Conservation (phyloP, 768 basidiomycete species). For the Tulasnella sp. region DNA sequence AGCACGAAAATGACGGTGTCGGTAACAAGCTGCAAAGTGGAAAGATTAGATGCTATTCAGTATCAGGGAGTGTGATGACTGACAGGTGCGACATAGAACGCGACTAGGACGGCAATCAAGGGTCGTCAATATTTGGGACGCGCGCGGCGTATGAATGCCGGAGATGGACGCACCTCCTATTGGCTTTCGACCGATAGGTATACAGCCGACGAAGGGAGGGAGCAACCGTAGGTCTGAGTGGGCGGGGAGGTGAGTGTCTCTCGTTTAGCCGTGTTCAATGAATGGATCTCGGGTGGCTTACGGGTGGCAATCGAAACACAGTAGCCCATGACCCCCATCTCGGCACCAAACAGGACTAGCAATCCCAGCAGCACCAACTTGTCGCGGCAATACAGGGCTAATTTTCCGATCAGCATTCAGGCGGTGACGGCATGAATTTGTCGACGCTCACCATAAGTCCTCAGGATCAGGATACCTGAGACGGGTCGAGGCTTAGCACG, state of each 20-base stretch:
- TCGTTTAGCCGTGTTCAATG: not conserved
- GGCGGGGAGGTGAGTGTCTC: not conserved
- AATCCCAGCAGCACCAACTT: conserved; percentile 11
- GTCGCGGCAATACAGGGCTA: conserved; percentile 6
- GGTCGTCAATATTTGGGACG: not conserved
- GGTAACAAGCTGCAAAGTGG: not conserved
- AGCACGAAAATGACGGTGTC: conserved; percentile 6
- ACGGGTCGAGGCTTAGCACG: not conserved
- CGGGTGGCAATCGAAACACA: conserved; percentile 13
- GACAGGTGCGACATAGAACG: conserved; percentile 15
- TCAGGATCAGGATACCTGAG: conserved; percentile 20
- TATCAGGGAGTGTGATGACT: not conserved
- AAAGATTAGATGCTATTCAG: not conserved
- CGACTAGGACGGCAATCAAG: conserved; percentile 11
- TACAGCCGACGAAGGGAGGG: conserved; percentile 3
- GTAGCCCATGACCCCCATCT: conserved; percentile 18
- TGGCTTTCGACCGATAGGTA: conserved; percentile 8
- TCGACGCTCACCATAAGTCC: conserved; percentile 10
- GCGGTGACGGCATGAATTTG: not conserved
- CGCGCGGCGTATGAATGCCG: not conserved
- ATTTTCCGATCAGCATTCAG: not conserved
- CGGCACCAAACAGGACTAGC: not conserved
- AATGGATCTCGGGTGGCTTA: not conserved
- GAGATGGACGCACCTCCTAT: not conserved
- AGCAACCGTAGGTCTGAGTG: not conserved